These are phyloP conservation scores for Cyberlindnera sargentensis DNA, from an alignment of 805 yeast genomes.

Conservation along the genomic window DNA sequence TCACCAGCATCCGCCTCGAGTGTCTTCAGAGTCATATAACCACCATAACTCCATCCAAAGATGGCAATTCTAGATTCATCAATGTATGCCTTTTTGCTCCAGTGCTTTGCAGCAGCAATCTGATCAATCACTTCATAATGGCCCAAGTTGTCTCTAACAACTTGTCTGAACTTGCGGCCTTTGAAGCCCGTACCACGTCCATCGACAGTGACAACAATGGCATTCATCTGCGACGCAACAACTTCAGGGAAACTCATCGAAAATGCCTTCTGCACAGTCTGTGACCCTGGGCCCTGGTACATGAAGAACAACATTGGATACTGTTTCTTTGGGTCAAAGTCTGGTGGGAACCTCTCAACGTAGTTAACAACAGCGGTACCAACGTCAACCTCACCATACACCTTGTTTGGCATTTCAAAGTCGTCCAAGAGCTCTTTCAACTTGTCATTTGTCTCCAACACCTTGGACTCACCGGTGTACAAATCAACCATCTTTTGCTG, in stretches of 20 bases:
- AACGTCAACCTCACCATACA: constrained; percentile 46
- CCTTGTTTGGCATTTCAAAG: constrained; percentile 52
- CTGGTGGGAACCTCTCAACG: constrained; percentile 70
- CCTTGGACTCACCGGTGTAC: constrained; percentile 26
- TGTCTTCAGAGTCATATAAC: constrained; percentile 84
- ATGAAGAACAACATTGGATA: constrained; percentile 87
- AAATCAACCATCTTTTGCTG: constrained; percentile 64
- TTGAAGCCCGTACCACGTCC: constrained; percentile 95
- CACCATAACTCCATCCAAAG: constrained; percentile 99
- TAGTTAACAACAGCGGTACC: constrained; percentile 49
- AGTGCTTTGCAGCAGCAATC: constrained; percentile 71
- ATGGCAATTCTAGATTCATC: constrained; percentile 66
- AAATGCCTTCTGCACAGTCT: constrained; percentile 61
- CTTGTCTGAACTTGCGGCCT: constrained; percentile 69
- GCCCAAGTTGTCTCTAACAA: constrained; percentile 80
- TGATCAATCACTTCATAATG: constrained; percentile 81
- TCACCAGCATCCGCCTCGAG: constrained; percentile 73
- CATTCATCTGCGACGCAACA: constrained; percentile 67
- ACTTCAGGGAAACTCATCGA: constrained; percentile 63
- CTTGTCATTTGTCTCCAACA: constrained; percentile 34
- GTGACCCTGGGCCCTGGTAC: constrained; percentile 96
- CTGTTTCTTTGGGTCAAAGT: constrained; percentile 44
- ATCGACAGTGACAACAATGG: constrained; percentile 90
- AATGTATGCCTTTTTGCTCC: constrained; percentile 58
- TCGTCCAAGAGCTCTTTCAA: constrained; percentile 31